Percentiles rank a stretch among this genome's conserved stretches.
Conservation (phyloP, 2,329 filamentous ascomycete genomes). For the Ophiocordyceps camponoti-leonardi region DNA sequence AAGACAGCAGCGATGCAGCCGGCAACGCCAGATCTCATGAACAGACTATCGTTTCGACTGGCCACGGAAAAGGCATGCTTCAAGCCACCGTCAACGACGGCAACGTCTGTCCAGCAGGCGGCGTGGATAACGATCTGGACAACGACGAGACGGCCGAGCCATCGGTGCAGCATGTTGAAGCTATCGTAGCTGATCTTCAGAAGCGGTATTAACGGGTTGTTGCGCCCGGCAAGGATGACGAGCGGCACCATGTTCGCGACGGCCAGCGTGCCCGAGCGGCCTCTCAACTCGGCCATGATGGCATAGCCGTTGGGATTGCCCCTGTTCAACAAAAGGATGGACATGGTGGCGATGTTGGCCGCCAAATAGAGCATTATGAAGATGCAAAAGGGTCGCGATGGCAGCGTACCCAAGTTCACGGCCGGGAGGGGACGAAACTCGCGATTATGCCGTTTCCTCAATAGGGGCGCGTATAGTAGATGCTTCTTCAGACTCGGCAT, state of each 20-base stretch:
- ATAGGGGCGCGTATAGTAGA: conserved; percentile 40
- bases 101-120: conserved; percentile 56
- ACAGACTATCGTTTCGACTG: conserved; percentile 23
- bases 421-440: conserved; percentile 43
- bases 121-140: conserved; percentile 52
- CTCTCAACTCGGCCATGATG: conserved; percentile 65
- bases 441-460: conserved; percentile 47
- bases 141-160: conserved; percentile 60
- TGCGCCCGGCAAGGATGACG: conserved; percentile 72
- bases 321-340: conserved; percentile 38
- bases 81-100: conserved; percentile 46
- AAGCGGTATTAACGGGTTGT: conserved; percentile 73
- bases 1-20: conserved; percentile 44
- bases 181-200: conserved; percentile 86
- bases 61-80: conserved; percentile 1
- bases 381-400: conserved; percentile 43
- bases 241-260: conserved; percentile 83
- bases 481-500: conserved; percentile 44
- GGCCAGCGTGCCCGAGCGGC: conserved; percentile 67
- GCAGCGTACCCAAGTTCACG: conserved; percentile 41
- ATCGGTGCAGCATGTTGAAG: conserved; percentile 57
- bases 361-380: conserved; percentile 37
- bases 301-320: conserved; percentile 34
- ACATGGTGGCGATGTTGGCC: conserved; percentile 45
- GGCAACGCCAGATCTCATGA: conserved; percentile 47